Evolutionary conservation across 208 protist species (phyloP), one percentile per base, ranked within the genome.

Genomic region (Crithidia thermophila): DNA sequence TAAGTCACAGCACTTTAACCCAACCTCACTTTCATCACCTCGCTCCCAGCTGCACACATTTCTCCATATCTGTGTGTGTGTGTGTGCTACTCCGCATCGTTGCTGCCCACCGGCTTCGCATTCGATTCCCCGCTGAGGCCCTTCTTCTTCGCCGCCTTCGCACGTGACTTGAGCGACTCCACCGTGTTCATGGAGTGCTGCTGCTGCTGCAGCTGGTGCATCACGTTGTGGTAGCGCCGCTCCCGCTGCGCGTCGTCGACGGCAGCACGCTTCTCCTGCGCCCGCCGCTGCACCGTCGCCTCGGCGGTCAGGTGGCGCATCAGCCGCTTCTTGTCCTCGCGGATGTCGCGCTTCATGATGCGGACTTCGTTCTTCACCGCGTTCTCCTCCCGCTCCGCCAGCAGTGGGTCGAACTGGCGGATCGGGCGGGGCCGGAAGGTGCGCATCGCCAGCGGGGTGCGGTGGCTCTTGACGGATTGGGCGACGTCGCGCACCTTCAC

Each of bases 151-250:
- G 93, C 93, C 40, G 74, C 71, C 65, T 83, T 79, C 16, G 85
- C 85, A 72, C 83, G 87, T 27, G 65, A 59, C 75, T 90, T 87
- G 23, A 88, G 53, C 40, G 83, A 81, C 61, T 95, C 90, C 5
- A 93, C 90, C 4, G 81, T 88, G 55, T 95, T 95, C 90, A 95
- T 95, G 21, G 86, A 76, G 71, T 93, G 87, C 69, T 95, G 90
- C 62, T 95, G 90, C 49, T 78, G 62, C 76, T 95, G 90, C 62
- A 95, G 77, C 72, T 90, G 74, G n/a, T 77, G 76, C 75, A 95
- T 84, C 33, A 95, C 57, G 57, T 87, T 79, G 55, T 78, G 73
- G 71, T 91, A 91, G 31, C 83, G 78, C 72, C 72, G 61, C 71
- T 89, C 81, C 6, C 90, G 75, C 68, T 84, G 46, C 55, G 73